Evolutionary conservation across 2,329 filamentous ascomycete genomes (phyloP).

Genomic region (Cladophialophora immunda): DNA sequence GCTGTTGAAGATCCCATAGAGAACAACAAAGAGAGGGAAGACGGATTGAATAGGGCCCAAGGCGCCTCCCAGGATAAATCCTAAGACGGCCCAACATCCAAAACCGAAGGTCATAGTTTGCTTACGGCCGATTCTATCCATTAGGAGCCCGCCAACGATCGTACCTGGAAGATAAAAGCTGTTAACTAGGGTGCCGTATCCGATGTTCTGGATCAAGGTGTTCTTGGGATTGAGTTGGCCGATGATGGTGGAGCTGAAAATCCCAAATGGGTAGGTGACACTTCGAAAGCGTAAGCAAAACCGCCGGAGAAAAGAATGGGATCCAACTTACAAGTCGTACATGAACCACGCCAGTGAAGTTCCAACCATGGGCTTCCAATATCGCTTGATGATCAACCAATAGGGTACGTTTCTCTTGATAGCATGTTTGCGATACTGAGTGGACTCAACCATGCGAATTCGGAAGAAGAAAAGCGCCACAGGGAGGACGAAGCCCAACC

Average conservation of each 20-base stretch:
- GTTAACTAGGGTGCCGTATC: slow-evolving; percentile 59
- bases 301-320: background rate
- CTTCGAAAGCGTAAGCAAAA: slow-evolving; percentile 41
- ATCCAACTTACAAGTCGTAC: slow-evolving; percentile 60
- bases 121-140: slow-evolving; percentile 59
- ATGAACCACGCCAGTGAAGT: slow-evolving; percentile 61
- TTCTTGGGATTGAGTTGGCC: slow-evolving; percentile 51
- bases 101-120: slow-evolving; percentile 63
- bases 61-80: slow-evolving; percentile 57
- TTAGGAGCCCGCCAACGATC: slow-evolving; percentile 58
- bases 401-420: slow-evolving; percentile 69
- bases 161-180: slow-evolving; percentile 61
- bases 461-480: slow-evolving; percentile 75
- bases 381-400: slow-evolving; percentile 67
- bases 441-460: slow-evolving; percentile 77
- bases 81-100: slow-evolving; percentile 54
- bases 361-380: slow-evolving; percentile 67
- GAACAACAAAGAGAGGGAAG: slow-evolving; percentile 60
- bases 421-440: slow-evolving; percentile 75
- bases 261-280: slow-evolving; percentile 55
- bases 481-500: slow-evolving; percentile 80
- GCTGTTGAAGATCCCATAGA: slow-evolving; percentile 61
- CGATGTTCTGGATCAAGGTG: slow-evolving; percentile 52
- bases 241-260: slow-evolving; percentile 65
- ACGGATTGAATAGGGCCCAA: slow-evolving; percentile 55